phyloP scores from a whole-genome alignment of 352 stramenopile species.

The Pythium chondricola region DNA sequence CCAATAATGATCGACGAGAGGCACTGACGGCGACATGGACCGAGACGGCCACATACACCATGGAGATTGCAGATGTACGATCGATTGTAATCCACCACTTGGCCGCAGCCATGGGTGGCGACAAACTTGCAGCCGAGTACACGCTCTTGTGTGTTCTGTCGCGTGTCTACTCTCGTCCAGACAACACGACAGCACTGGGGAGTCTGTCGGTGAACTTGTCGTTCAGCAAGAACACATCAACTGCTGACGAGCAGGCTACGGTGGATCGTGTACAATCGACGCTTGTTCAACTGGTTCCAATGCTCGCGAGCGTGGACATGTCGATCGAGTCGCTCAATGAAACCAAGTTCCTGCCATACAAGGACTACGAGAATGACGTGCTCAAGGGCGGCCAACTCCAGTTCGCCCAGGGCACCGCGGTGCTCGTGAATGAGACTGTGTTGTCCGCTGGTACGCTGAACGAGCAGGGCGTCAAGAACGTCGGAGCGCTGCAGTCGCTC shows the following conservation, averaged over 20 bases:
- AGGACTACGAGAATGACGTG: constrained; percentile 70
- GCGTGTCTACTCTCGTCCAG: constrained; percentile 60
- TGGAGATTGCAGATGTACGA: too few species aligned
- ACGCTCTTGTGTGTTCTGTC: constrained; percentile 62
- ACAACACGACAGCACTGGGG: constrained; percentile 54
- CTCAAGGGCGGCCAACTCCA: constrained; percentile 50
- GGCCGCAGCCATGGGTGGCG: constrained; percentile 27
- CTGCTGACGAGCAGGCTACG: constrained; percentile 2
- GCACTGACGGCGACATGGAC: too few species aligned
- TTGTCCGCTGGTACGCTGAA: constrained; percentile 61
- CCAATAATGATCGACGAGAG: constrained; percentile 24
- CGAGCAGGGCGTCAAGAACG: constrained; percentile 68
- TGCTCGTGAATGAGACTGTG: constrained; percentile 65
- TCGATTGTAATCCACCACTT: constrained; percentile 53
- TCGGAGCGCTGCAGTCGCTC: constrained; percentile 61
- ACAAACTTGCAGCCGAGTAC: constrained; percentile 61
- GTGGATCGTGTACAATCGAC: constrained; percentile 24
- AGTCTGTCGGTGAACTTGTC: constrained; percentile 71
- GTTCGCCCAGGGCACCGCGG: constrained; percentile 51
- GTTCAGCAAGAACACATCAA: constrained; percentile 10
- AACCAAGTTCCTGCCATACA: constrained; percentile 57
- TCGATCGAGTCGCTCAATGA: constrained; percentile 56
- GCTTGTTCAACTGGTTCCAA: constrained; percentile 44
- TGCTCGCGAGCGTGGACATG: constrained; percentile 44
- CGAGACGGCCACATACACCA: too few species aligned